phyloP scores from a whole-genome alignment of 2,329 filamentous ascomycete species.

The Blastomyces emzantsi region DNA sequence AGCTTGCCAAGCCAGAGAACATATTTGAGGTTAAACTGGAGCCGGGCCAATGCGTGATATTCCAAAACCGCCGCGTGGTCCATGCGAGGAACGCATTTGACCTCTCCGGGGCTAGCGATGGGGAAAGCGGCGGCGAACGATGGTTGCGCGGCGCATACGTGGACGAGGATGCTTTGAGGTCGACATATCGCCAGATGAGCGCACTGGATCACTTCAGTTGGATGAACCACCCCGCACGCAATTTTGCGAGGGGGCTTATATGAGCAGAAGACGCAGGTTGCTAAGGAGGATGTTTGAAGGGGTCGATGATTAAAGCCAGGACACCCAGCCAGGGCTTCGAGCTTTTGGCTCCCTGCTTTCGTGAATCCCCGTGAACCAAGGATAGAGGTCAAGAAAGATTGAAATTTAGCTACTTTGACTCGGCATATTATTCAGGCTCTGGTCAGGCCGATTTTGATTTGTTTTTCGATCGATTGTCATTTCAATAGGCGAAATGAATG shows the following conservation, averaged over 20 bases:
- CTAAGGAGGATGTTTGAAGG: neutral
- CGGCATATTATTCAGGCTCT: neutral
- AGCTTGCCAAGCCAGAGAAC: constrained; percentile 50
- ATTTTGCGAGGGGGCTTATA: too few species aligned
- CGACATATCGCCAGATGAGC: constrained; percentile 37
- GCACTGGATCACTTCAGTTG: constrained; percentile 14
- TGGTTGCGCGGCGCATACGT: constrained; percentile 86
- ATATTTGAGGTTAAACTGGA: constrained; percentile 64
- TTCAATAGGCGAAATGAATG: neutral
- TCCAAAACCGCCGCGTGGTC: constrained; percentile 76
- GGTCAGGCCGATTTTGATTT: neutral
- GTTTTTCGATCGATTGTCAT: neutral
- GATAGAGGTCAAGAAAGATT: neutral
- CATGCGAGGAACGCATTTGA: constrained; percentile 77
- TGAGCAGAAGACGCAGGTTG: neutral
- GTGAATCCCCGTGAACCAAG: neutral
- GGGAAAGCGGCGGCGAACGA: constrained; percentile 51
- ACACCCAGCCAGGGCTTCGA: neutral
- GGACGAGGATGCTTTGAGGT: constrained; percentile 53
- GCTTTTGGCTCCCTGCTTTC: neutral
- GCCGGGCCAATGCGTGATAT: constrained; percentile 84
- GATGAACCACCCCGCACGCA: constrained; percentile 2
- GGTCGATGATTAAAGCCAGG: neutral
- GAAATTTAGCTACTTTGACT: neutral
- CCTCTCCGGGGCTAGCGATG: constrained; percentile 12